These are phyloP conservation scores for Botrytis sinoallii DNA, from an alignment of 2,329 filamentous ascomycete species.

Conservation along the genomic window DNA sequence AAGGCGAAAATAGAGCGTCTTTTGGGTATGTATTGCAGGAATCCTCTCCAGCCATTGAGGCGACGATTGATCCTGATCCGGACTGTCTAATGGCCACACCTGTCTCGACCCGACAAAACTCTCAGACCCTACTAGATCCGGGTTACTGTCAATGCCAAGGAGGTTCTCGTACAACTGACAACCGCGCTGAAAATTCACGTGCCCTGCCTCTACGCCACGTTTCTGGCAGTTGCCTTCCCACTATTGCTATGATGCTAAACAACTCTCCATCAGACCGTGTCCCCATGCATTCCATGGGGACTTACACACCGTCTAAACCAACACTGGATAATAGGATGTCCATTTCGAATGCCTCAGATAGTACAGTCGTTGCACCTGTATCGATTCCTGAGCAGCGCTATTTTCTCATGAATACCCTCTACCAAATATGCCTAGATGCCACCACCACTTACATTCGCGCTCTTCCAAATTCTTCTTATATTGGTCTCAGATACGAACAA, in stretches of 20 bases:
- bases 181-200: background rate
- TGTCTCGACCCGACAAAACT: slow-evolving; percentile 5
- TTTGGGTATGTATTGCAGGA: background rate
- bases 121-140: background rate
- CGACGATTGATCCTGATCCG: background rate
- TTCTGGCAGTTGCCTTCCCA: background rate
- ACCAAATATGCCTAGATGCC: slow-evolving; percentile 27
- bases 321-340: background rate
- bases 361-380: slow-evolving; percentile 14
- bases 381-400: slow-evolving; percentile 21
- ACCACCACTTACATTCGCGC: slow-evolving; percentile 21
- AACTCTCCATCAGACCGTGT: background rate
- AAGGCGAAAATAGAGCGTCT: background rate
- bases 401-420: slow-evolving; percentile 24
- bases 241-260: slow-evolving; percentile 16
- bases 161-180: background rate
- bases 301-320: background rate
- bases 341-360: slow-evolving; percentile 19
- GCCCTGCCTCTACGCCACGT: background rate
- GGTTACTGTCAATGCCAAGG: slow-evolving; percentile 6
- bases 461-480: background rate
- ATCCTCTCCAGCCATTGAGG: background rate
- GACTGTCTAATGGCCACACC: slow-evolving; percentile 17
- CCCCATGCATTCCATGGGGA: background rate
- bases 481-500: background rate